These are phyloP conservation scores for Mortierella sp. DNA, from an alignment of 371 early-diverging fungal genomes.

Conservation along the genomic window DNA sequence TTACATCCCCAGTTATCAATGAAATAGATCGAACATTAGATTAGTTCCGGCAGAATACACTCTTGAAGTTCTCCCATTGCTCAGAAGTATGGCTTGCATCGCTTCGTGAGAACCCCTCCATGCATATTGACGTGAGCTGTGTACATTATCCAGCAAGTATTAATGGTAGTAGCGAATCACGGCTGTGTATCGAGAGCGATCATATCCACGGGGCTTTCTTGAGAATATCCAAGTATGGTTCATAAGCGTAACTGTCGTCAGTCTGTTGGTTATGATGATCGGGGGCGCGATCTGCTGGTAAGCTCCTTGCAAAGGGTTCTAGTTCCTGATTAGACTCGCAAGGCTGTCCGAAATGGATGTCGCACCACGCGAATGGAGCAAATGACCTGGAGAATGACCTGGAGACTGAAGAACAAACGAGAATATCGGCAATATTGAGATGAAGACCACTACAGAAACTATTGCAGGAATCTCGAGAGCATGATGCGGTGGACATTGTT, in stretches of 20 bases:
- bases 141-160: neutral
- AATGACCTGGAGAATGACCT: neutral
- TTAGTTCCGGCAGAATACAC: neutral
- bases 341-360: neutral
- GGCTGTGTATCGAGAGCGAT: neutral
- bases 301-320: neutral
- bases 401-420: neutral
- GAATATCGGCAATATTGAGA: neutral
- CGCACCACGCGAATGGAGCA: neutral
- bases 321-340: neutral
- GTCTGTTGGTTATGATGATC: neutral
- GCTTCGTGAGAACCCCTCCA: neutral
- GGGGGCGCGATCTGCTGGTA: neutral
- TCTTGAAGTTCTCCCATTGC: slow-evolving; percentile 2
- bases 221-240: neutral
- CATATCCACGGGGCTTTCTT: neutral
- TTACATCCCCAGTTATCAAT: neutral
- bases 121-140: neutral
- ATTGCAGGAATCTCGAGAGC: slow-evolving; percentile 1
- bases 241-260: neutral
- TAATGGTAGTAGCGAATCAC: neutral
- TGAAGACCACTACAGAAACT: neutral
- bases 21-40: neutral
- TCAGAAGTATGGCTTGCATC: neutral
- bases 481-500: neutral